Evolutionary conservation across 2,329 filamentous ascomycete species (phyloP).

Genomic region (Cladorrhinum sp.): DNA sequence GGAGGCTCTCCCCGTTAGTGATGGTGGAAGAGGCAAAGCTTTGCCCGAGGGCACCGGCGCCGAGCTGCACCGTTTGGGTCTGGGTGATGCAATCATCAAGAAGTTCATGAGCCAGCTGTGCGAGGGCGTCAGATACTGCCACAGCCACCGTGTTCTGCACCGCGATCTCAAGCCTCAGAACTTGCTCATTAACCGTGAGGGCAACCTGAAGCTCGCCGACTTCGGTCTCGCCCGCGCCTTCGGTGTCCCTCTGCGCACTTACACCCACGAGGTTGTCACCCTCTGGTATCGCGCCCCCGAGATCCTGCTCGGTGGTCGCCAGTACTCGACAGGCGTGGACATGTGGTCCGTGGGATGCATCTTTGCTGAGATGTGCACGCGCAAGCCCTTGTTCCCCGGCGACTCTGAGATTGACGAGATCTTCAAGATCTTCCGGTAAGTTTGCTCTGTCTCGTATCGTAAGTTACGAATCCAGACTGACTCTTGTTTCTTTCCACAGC

Average conservation of each 20-base stretch:
- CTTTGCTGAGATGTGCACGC: slow-evolving; percentile 89
- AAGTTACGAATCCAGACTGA: background rate
- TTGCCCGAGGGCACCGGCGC: slow-evolving; percentile 69
- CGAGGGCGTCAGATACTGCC: slow-evolving; percentile 78
- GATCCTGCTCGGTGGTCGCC: slow-evolving; percentile 79
- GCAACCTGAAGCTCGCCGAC: slow-evolving; percentile 81
- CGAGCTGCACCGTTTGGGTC: slow-evolving; percentile 62
- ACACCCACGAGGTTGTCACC: slow-evolving; percentile 89
- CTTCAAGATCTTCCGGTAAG: slow-evolving; percentile 87
- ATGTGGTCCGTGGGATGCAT: slow-evolving; percentile 93
- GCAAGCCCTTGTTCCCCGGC: slow-evolving; percentile 83
- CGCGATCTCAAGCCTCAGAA: slow-evolving; percentile 87
- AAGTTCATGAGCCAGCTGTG: slow-evolving; percentile 88
- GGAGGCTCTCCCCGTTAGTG: slow-evolving; percentile 77
- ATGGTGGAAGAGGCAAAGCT: slow-evolving; percentile 77
- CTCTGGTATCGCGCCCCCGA: slow-evolving; percentile 87
- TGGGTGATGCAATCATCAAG: slow-evolving; percentile 80
- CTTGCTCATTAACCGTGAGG: slow-evolving; percentile 77
- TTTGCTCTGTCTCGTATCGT: slow-evolving; percentile 2
- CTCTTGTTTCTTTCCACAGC: slow-evolving; percentile 30
- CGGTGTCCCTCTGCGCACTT: slow-evolving; percentile 81
- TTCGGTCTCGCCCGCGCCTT: slow-evolving; percentile 87
- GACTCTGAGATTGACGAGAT: slow-evolving; percentile 93
- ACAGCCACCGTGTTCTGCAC: slow-evolving; percentile 79
- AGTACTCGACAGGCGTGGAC: slow-evolving; percentile 89